These are phyloP conservation scores for Coleophoma crateriformis DNA, from an alignment of 2,329 filamentous ascomycete species.

Conservation along the genomic window DNA sequence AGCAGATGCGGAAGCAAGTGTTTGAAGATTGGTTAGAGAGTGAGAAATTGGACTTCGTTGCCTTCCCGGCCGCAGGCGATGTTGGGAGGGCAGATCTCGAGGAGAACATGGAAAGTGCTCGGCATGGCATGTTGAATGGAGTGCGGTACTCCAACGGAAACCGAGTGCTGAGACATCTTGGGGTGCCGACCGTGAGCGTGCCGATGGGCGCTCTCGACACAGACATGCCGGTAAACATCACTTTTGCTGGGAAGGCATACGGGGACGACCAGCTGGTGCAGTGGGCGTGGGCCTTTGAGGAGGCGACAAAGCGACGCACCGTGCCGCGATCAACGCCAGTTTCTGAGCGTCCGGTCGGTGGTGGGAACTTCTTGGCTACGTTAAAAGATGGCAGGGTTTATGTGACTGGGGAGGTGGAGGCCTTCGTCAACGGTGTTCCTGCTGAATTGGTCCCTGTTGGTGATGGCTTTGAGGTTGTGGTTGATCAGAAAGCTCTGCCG, in stretches of 20 bases:
- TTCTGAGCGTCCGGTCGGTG: no score
- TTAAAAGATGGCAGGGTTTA: no score
- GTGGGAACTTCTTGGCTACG: no score
- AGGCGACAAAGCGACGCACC: neutral
- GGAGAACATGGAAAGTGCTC: slow-evolving; percentile 22
- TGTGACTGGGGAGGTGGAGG: no score
- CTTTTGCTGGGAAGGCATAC: slow-evolving; percentile 43
- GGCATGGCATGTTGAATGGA: slow-evolving; percentile 40
- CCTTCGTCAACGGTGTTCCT: no score
- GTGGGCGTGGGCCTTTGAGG: slow-evolving; percentile 19
- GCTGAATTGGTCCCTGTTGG: no score
- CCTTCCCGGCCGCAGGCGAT: slow-evolving; percentile 45
- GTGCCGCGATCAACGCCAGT: slow-evolving; percentile 3
- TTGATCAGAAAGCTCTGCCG: no score
- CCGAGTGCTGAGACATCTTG: slow-evolving; percentile 44
- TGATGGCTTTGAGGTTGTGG: no score
- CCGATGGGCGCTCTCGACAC: slow-evolving; percentile 43
- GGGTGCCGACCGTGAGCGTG: slow-evolving; percentile 47
- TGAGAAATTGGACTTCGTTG: slow-evolving; percentile 36
- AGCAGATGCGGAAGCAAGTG: slow-evolving; percentile 41
- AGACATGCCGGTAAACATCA: slow-evolving; percentile 46
- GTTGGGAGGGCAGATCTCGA: slow-evolving; percentile 44
- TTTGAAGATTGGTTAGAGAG: slow-evolving; percentile 45
- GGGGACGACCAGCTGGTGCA: slow-evolving; percentile 30
- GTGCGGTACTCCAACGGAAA: slow-evolving; percentile 50